Evolutionary conservation across 2,329 filamentous ascomycete genomes (phyloP).

Genomic region (Aureobasidium sp.): DNA sequence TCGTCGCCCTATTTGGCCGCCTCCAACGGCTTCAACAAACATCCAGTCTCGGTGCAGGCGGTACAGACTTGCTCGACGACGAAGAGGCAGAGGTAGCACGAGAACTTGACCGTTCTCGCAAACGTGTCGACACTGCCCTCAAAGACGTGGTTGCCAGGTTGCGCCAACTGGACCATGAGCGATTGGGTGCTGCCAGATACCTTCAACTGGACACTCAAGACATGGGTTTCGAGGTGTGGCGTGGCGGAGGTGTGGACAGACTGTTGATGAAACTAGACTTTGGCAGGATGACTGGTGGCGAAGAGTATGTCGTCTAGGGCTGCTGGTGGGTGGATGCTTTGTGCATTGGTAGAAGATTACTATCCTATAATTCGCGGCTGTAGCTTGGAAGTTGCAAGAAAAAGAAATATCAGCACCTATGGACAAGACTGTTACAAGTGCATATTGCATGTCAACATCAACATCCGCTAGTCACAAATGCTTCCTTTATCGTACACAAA

Average conservation of each 20-base stretch:
- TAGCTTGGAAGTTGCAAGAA: neutral
- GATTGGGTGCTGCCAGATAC: slow-evolving; percentile 30
- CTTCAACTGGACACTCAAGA: slow-evolving; percentile 22
- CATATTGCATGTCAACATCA: neutral
- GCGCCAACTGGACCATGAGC: slow-evolving; percentile 52
- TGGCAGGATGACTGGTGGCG: slow-evolving; percentile 29
- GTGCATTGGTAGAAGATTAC: neutral
- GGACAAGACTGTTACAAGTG: no score
- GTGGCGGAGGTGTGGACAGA: slow-evolving; percentile 73
- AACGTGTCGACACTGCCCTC: slow-evolving; percentile 59
- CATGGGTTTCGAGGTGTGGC: slow-evolving; percentile 57
- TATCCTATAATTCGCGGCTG: neutral
- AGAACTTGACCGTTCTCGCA: slow-evolving; percentile 58
- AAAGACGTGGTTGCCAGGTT: slow-evolving; percentile 53
- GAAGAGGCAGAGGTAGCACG: slow-evolving; percentile 64
- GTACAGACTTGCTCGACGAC: slow-evolving; percentile 45
- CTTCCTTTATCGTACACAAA: slow-evolving; percentile 1
- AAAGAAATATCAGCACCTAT: neutral
- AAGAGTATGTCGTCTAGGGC: slow-evolving; percentile 20
- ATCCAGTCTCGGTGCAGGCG: slow-evolving; percentile 73
- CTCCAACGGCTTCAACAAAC: slow-evolving; percentile 70
- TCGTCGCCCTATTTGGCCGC: slow-evolving; percentile 68
- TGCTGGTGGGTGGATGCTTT: neutral
- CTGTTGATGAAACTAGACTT: slow-evolving; percentile 86
- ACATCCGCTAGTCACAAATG: neutral